phyloP scores from a whole-genome alignment of 176 grass and related monocot genomes.

The Avena atlantica region DNA sequence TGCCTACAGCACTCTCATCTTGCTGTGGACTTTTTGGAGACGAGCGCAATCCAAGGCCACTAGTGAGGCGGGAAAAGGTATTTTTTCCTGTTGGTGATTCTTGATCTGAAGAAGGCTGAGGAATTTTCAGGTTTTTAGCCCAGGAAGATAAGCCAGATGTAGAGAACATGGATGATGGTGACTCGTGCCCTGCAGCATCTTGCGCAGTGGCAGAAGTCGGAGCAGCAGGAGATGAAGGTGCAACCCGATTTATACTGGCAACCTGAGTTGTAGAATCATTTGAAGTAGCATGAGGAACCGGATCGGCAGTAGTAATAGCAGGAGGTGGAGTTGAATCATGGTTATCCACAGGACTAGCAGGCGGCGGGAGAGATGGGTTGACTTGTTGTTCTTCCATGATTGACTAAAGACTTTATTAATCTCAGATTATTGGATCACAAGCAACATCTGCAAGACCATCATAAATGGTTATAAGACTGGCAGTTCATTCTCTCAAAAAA shows the following conservation, averaged over 20 bases:
- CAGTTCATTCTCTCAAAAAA: background rate
- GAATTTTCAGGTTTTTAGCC: constrained; percentile 89
- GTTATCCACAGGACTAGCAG: constrained; percentile 27
- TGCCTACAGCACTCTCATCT: constrained; percentile 63
- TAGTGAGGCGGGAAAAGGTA: constrained; percentile 79
- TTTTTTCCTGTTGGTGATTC: constrained; percentile 82
- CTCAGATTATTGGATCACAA: constrained; percentile 1
- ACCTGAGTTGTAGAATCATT: constrained; percentile 41
- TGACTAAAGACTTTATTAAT: constrained; percentile 30
- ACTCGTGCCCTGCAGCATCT: constrained; percentile 53
- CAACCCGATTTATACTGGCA: constrained; percentile 28
- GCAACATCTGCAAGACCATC: constrained; percentile 47
- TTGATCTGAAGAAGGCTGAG: constrained; percentile 64
- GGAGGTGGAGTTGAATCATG: constrained; percentile 48
- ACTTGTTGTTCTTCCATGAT: constrained; percentile 73
- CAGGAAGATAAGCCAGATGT: constrained; percentile 84
- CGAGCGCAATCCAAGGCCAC: constrained; percentile 70
- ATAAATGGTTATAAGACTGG: constrained; percentile 30
- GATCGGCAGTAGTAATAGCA: constrained; percentile 37
- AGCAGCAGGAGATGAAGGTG: constrained; percentile 33
- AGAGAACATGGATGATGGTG: constrained; percentile 66
- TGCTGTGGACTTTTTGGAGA: constrained; percentile 74
- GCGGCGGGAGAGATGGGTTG: constrained; percentile 44
- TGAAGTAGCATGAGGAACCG: constrained; percentile 38
- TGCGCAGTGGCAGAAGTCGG: constrained; percentile 42